Percentiles rank a stretch among this genome's conserved stretches.
These are phyloP conservation scores for Trametes sanguinea DNA, from an alignment of 768 basidiomycete genomes.

Conservation along the genomic window DNA sequence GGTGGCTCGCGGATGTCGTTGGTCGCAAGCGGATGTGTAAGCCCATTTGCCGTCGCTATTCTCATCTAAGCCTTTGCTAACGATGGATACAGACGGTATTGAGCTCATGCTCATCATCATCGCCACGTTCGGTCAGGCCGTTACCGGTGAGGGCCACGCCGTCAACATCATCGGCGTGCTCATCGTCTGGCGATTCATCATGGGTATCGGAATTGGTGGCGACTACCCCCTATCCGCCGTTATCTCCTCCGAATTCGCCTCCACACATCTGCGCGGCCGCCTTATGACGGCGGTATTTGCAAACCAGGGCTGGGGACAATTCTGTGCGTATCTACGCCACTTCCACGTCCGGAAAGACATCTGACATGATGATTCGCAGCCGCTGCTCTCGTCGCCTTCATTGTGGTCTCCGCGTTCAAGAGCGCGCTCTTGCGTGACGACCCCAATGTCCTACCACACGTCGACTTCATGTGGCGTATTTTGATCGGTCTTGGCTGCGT, in stretches of 20 bases:
- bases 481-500: constrained; percentile 51
- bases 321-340: constrained; percentile 28
- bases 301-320: constrained; percentile 49
- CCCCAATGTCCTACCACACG: constrained; percentile 41
- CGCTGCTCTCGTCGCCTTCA: constrained; percentile 68
- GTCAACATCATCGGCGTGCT: constrained; percentile 75
- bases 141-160: constrained; percentile 66
- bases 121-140: constrained; percentile 76
- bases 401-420: constrained; percentile 73
- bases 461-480: constrained; percentile 60
- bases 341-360: no score
- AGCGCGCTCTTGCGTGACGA: constrained; percentile 48
- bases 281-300: constrained; percentile 52
- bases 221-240: constrained; percentile 49
- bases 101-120: constrained; percentile 82
- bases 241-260: constrained; percentile 50
- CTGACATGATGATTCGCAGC: no score
- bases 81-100: constrained; percentile 59
- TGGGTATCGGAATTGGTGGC: constrained; percentile 29
- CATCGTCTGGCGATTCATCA: constrained; percentile 81
- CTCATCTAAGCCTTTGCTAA: no score
- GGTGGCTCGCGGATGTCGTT: constrained; percentile 75
- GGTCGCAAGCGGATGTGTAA: constrained; percentile 85
- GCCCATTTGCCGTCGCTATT: no score
- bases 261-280: constrained; percentile 45